Base-by-base conservation (phyloP, 2,329 filamentous ascomycete species). In the Epichloe amarillans region DNA sequence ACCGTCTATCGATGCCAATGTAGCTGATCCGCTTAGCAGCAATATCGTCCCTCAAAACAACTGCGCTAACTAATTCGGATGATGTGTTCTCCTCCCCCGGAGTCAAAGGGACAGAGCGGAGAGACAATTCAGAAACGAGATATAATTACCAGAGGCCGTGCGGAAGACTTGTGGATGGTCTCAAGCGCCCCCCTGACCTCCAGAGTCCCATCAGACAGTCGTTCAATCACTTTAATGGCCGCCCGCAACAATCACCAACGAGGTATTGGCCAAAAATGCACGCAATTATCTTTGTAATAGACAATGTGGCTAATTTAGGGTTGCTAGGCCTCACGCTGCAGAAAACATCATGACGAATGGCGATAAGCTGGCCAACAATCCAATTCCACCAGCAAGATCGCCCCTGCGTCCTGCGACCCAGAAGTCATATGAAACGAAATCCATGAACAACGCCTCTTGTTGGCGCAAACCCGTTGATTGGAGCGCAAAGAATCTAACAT, bases 391-490 rank as follows among this genome's bases (percentile, higher is more conserved):
- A 3, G 33, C 37, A 17, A 51, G 45, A 30, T 53, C 49, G 30
- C 52, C 49, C 15, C 37, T 53, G 21, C 49, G 41, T 14, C 23
- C 40, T 11, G 10, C 11, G n/a, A 19, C 49, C 4, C 15, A 43
- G 12, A 17, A 41, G 6, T 17, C 17, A 23, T 17, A 21, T 10
- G 41, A 15, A 40, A 11, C 37, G 23, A 46, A 35, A 30, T 43
- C 52, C 3, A 49, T 46, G 26, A 45, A 53, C 41, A n/a, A 49
- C 36, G 12, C 23, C 21, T 48, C 49, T 12, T 30, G 36, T 17
- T 51, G 52, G 52, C 44, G 46, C 15, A 53, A 23, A 4, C 49
- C 49, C 14, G 30, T 23, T 38, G 49, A 53, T 7, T 53, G 52
- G 52, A 35, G 2, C 12, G 15, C 17, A 38, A 17, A 14, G 14